Conservation (phyloP, 2,329 filamentous ascomycete species). For the Penicillium corylophilum region DNA sequence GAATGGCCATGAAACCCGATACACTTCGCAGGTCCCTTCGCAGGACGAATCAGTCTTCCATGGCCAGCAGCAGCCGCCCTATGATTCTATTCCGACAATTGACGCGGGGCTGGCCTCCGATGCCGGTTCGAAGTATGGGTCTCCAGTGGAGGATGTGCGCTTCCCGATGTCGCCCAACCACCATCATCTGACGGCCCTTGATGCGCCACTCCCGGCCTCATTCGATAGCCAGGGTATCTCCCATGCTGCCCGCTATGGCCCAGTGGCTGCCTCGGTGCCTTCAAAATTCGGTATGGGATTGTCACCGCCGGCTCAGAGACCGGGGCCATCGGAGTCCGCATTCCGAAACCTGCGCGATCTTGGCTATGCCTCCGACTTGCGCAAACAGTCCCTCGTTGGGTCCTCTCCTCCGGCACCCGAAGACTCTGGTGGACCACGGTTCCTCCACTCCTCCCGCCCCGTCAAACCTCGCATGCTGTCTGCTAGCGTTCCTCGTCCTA, state of each 20-base stretch:
- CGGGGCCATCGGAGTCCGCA: conserved; percentile 60
- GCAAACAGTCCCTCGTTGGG: conserved; percentile 54
- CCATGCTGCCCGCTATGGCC: conserved; percentile 82
- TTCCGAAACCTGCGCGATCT: conserved; percentile 63
- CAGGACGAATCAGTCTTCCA: conserved; percentile 46
- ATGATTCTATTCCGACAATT: conserved; percentile 55
- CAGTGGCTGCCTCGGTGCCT: conserved; percentile 88
- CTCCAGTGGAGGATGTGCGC: conserved; percentile 75
- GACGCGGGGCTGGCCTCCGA: conserved; percentile 61
- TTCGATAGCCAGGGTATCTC: conserved; percentile 97
- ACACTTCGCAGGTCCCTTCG: conserved; percentile 39
- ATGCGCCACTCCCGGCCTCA: conserved; percentile 87
- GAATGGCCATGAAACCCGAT: conserved; percentile 50
- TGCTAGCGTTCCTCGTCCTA: conserved; percentile 57
- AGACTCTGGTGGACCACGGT: conserved; percentile 64
- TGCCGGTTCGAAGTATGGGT: conserved; percentile 70
- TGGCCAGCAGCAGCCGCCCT: conserved; percentile 44
- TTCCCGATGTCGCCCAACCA: conserved; percentile 74
- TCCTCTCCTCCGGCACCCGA: conserved; percentile 64
- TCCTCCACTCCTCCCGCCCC: conserved; percentile 66
- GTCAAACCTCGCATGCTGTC: conserved; percentile 59
- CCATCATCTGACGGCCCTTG: conserved; percentile 79
- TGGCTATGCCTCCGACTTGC: conserved; percentile 71
- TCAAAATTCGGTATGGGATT: conserved; percentile 82
- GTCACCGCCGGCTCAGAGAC: conserved; percentile 71